These are phyloP conservation scores for Lactarius vividus DNA, from an alignment of 768 basidiomycete species.

Conservation along the genomic window DNA sequence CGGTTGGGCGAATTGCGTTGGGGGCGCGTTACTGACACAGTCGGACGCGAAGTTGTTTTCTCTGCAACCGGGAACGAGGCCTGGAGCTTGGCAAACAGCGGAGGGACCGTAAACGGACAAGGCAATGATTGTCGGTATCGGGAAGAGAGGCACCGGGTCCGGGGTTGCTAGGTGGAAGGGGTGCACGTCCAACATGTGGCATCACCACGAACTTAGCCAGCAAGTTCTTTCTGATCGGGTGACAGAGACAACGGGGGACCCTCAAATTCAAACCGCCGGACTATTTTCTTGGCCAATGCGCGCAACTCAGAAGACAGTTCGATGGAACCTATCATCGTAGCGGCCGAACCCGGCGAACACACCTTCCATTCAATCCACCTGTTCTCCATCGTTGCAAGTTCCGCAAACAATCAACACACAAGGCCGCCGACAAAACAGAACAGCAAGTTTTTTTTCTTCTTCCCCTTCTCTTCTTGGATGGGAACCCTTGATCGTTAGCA, in stretches of 20 bases:
- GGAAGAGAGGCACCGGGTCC: conserved; percentile 18
- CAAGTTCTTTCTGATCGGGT: conserved; percentile 11
- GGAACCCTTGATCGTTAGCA: not conserved
- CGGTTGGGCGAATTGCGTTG: conserved; percentile 14
- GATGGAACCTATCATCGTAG: not conserved
- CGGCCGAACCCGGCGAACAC: not conserved
- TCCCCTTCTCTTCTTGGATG: not conserved
- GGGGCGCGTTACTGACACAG: conserved; percentile 14
- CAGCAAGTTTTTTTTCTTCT: not conserved
- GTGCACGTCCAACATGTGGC: not conserved
- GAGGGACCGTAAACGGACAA: conserved; percentile 22
- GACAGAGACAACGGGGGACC: conserved; percentile 3
- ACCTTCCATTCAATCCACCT: not conserved
- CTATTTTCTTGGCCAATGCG: not conserved
- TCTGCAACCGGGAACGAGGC: conserved; percentile 9
- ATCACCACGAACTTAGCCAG: not conserved
- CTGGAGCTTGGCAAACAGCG: conserved; percentile 22
- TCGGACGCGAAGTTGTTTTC: not conserved
- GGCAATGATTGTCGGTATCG: conserved; percentile 25
- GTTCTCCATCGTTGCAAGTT: not conserved
- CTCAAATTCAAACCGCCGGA: conserved; percentile 12
- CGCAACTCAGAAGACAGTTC: too few species aligned
- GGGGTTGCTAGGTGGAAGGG: conserved; percentile 19
- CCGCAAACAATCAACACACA: not conserved
- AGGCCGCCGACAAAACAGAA: not conserved